phyloP scores from a whole-genome alignment of 768 basidiomycete species.

The Collybia sordida region DNA sequence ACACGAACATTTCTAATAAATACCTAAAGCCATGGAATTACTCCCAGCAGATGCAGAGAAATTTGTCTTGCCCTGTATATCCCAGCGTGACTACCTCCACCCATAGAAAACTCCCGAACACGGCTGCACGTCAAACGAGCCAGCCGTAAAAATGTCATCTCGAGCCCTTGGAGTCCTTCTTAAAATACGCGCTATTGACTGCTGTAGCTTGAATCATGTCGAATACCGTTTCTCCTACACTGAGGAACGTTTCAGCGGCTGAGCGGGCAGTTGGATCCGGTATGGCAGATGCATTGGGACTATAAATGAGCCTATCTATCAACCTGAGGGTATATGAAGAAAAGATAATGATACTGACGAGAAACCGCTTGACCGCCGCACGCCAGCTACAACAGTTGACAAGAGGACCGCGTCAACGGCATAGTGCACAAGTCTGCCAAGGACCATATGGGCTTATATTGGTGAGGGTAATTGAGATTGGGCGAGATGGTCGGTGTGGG shows the following conservation, averaged over 20 bases:
- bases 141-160: slow-evolving; percentile 25
- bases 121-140: slow-evolving; percentile 10
- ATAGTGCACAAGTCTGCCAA: slow-evolving; percentile 82
- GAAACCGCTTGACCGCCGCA: slow-evolving; percentile 88
- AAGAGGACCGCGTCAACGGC: slow-evolving; percentile 81
- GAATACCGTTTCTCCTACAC: slow-evolving; percentile 87
- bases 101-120: not conserved
- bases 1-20: slow-evolving; percentile 11
- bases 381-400: slow-evolving; percentile 88
- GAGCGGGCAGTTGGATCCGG: slow-evolving; percentile 77
- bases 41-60: not conserved
- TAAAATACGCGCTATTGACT: slow-evolving; percentile 87
- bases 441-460: slow-evolving; percentile 37
- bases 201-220: slow-evolving; percentile 80
- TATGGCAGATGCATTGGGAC: slow-evolving; percentile 67
- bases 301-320: slow-evolving; percentile 23
- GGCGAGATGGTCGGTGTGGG: not conserved
- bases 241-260: slow-evolving; percentile 79
- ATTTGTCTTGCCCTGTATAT: not conserved
- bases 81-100: not conserved
- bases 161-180: slow-evolving; percentile 42
- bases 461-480: not conserved
- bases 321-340: slow-evolving; percentile 2
- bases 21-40: slow-evolving; percentile 9
- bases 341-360: slow-evolving; percentile 52